Conservation (phyloP, 2,329 filamentous ascomycete genomes). For the Pseudogymnoascus sp. region DNA sequence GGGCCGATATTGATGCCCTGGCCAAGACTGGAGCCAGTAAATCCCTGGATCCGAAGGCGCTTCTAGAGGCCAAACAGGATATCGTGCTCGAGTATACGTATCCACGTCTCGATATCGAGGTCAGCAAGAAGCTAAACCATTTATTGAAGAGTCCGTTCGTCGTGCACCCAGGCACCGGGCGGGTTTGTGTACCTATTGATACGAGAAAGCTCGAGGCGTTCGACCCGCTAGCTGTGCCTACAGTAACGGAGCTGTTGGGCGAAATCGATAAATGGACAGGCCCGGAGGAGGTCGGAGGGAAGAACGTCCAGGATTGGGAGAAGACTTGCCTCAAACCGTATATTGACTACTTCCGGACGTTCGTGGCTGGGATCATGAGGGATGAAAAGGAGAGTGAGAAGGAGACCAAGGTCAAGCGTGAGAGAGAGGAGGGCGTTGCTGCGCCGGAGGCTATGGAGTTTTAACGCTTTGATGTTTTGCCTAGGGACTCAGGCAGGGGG, state of each 20-base stretch:
- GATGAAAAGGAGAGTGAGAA: constrained; percentile 53
- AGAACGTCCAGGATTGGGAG: constrained; percentile 74
- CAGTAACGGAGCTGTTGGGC: constrained; percentile 67
- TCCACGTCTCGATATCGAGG: constrained; percentile 90
- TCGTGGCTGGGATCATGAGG: constrained; percentile 70
- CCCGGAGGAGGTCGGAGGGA: constrained; percentile 36
- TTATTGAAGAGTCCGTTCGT: constrained; percentile 96
- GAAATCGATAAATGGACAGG: constrained; percentile 80
- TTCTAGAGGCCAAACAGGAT: constrained; percentile 89
- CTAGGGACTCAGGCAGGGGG: not conserved
- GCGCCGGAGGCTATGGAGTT: constrained; percentile 55
- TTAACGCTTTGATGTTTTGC: constrained; percentile 30
- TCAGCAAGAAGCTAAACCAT: constrained; percentile 97
- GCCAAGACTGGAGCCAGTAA: constrained; percentile 69
- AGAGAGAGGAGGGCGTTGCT: constrained; percentile 34
- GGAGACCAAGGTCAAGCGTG: constrained; percentile 42
- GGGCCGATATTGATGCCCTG: constrained; percentile 84
- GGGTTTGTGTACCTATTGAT: constrained; percentile 94
- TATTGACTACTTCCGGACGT: constrained; percentile 77
- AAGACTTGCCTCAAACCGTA: constrained; percentile 94
- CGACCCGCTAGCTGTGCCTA: constrained; percentile 82
- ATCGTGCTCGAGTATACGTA: constrained; percentile 97
- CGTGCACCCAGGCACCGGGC: constrained; percentile 85
- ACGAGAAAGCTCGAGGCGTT: constrained; percentile 66
- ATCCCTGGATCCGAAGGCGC: constrained; percentile 60